Evolutionary conservation across 768 basidiomycete genomes (phyloP).

Genomic region (Hortiboletus campestris): DNA sequence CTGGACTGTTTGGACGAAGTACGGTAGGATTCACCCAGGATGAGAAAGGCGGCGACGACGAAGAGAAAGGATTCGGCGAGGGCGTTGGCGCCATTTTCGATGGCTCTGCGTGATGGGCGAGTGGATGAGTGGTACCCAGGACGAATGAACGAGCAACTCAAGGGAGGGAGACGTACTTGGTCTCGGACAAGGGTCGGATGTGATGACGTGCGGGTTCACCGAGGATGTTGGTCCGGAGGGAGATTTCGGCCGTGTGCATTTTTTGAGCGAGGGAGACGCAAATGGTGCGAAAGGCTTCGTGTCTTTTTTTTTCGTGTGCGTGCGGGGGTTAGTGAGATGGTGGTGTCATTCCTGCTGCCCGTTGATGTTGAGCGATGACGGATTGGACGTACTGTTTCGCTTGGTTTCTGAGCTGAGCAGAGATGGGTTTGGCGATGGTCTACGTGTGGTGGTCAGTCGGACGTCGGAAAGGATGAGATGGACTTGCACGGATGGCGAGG

Average conservation of each 20-base stretch:
- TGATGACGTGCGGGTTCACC: conserved; percentile 67
- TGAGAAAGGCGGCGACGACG: conserved; percentile 67
- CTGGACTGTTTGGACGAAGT: conserved; percentile 65
- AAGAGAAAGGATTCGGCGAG: conserved; percentile 87
- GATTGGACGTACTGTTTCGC: conserved; percentile 58
- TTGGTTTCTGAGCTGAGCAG: conserved; percentile 62
- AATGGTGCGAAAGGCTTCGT: conserved; percentile 65
- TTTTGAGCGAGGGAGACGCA: conserved; percentile 74
- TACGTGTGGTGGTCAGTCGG: conserved; percentile 24
- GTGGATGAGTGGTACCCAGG: background rate
- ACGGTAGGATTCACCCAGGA: conserved; percentile 76
- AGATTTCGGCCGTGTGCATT: conserved; percentile 72
- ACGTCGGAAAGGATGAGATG: background rate
- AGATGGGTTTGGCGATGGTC: conserved; percentile 87
- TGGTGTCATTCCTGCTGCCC: background rate
- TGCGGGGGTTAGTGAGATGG: too few relatives aligned
- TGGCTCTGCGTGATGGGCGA: conserved; percentile 49
- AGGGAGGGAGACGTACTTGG: conserved; percentile 50
- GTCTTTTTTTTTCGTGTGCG: conserved; percentile 38
- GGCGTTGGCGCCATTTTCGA: conserved; percentile 82
- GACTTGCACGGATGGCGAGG: conserved; percentile 66
- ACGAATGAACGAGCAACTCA: too few relatives aligned
- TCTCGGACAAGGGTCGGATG: conserved; percentile 75
- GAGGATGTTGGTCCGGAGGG: conserved; percentile 70
- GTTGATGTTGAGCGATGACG: background rate